A percentile compares a stretch with the other conserved stretches of the same genome.
These are phyloP conservation scores for Aureobasidium namibiae DNA, from an alignment of 2,329 filamentous ascomycete genomes.

Conservation along the genomic window DNA sequence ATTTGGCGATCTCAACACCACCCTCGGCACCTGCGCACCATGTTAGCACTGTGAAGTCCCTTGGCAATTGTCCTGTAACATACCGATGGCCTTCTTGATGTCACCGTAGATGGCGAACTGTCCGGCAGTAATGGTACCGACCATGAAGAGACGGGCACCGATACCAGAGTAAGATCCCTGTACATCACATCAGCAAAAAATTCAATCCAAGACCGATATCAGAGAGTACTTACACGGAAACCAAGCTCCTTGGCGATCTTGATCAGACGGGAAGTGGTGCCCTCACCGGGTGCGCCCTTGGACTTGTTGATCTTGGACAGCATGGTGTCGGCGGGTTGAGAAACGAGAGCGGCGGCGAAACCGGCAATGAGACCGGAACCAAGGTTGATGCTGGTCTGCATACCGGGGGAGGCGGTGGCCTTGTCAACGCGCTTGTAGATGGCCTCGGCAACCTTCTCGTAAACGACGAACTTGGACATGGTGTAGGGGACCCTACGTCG, in stretches of 20 bases:
- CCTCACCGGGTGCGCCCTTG: constrained; percentile 77
- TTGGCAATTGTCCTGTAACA: constrained; percentile 42
- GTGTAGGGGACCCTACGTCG: constrained; percentile 70
- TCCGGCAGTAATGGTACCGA: constrained; percentile 66
- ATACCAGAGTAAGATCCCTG: constrained; percentile 73
- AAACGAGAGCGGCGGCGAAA: constrained; percentile 80
- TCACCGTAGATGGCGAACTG: constrained; percentile 58
- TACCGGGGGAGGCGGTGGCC: constrained; percentile 55
- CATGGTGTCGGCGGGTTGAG: constrained; percentile 89
- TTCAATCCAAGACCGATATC: not conserved
- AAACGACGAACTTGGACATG: constrained; percentile 92
- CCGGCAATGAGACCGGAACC: constrained; percentile 77
- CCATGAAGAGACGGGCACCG: constrained; percentile 68
- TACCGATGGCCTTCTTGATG: no score
- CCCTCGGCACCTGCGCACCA: constrained; percentile 45
- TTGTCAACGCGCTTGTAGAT: constrained; percentile 65
- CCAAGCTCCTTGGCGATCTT: constrained; percentile 87
- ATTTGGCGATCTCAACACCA: constrained; percentile 61
- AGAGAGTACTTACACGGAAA: constrained; percentile 31
- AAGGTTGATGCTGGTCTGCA: constrained; percentile 75
- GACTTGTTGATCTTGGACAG: constrained; percentile 95
- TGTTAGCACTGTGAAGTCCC: not conserved
- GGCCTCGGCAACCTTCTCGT: constrained; percentile 75
- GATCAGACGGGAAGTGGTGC: constrained; percentile 69
- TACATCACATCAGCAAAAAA: not conserved